Base-by-base conservation (phyloP, 169 alveolate genomes). In the Theileria orientalis region DNA sequence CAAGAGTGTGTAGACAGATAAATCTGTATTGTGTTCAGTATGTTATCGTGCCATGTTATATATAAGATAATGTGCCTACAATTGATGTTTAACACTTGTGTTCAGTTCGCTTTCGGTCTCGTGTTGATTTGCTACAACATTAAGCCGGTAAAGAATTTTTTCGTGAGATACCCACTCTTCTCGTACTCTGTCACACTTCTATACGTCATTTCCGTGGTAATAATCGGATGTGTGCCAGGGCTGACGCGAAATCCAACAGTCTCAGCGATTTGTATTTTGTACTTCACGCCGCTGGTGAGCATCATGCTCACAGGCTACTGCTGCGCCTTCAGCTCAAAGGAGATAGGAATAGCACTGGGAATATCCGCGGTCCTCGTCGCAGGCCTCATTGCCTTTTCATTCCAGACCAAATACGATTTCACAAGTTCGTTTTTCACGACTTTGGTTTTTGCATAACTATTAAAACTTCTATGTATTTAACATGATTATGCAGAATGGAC, bases 101-200 rank as follows among this genome's bases (percentile, higher is more conserved):
- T n/a, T n/a, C 85, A 86, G 92, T 84, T 72, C 7, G 41, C 80
- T 2, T 69, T 57, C 49, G 85, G 72, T 14, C 49, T 80, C 27
- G 33, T 73, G 66, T 21, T 69, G 0, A 11, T 46, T 13, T 0
- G 62, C 44, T 69, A 16, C 66, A 40, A 51, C 57, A 68, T 69
- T 7, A 72, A 51, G 5, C 56, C 74, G 30, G 47, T 63, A 30
- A 42, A n/a, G 7, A 21, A 27, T 1, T 76, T 76, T 41, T 68
- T 76, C 80, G 14, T 29, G 27, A 23, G 21, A 13, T 13, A 42
- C 35, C 44, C 0, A 0, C 42, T 6, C 32, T 9, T 74, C 19
- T 54, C 60, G 21, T 14, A 42, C 5, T 41, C 41, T 13, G 66
- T 52, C 14, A 25, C 42, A 16, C n/a, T n/a, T n/a, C n/a, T n/a